Conservation (phyloP, 2,329 filamentous ascomycete species). For the Sporothrix curviconia region DNA sequence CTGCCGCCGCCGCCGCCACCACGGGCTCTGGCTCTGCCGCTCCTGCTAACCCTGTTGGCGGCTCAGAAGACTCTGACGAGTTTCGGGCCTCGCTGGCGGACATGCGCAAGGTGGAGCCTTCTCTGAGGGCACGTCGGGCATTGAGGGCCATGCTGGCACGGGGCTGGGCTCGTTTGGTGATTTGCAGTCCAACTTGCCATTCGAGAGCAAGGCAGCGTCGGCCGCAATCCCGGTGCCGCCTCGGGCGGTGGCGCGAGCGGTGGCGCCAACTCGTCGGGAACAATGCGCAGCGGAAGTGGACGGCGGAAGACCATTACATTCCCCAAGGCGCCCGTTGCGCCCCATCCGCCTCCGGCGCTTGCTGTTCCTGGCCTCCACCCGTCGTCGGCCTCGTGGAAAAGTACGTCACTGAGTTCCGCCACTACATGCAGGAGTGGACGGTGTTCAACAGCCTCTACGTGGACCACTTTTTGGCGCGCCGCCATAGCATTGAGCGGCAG, state of each 20-base stretch:
- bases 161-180: slow-evolving; percentile 51
- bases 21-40: not conserved
- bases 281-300: not conserved
- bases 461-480: slow-evolving; percentile 49
- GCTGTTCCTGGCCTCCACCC: slow-evolving; percentile 39
- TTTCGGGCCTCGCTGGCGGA: slow-evolving; percentile 49
- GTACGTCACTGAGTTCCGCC: slow-evolving; percentile 47
- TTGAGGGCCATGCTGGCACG: slow-evolving; percentile 18
- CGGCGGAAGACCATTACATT: slow-evolving; percentile 37
- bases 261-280: not conserved
- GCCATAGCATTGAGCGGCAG: slow-evolving; percentile 34
- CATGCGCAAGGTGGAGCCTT: slow-evolving; percentile 50
- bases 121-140: slow-evolving; percentile 30
- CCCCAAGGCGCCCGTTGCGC: slow-evolving; percentile 44
- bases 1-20: not conserved
- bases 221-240: not conserved
- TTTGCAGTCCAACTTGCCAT: slow-evolving; percentile 50
- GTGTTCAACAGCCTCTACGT: slow-evolving; percentile 47
- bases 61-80: slow-evolving; percentile 51
- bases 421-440: slow-evolving; percentile 48
- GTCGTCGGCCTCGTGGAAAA: slow-evolving; percentile 38
- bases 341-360: slow-evolving; percentile 39
- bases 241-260: not conserved
- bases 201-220: slow-evolving; percentile 42
- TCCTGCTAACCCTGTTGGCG: slow-evolving; percentile 33